Conservation (phyloP, 805 yeast species). For the Myxozyma udenii region DNA sequence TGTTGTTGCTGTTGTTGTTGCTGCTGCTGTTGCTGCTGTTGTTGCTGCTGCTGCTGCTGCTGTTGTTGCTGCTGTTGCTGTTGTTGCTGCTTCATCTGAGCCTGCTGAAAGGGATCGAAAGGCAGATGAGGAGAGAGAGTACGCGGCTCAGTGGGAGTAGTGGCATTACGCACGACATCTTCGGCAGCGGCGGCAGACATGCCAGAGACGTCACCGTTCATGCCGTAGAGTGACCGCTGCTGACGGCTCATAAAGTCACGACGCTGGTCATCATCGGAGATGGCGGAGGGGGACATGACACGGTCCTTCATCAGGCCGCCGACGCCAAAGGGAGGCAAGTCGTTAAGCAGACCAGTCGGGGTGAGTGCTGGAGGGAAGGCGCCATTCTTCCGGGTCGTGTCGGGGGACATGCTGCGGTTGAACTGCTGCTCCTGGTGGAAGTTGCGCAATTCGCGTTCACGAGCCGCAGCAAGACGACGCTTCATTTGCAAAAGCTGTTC, state of each 20-base stretch:
- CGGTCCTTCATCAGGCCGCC: constrained; percentile 19
- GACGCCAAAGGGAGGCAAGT: constrained; percentile 22
- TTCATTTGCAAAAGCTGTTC: constrained; percentile 30
- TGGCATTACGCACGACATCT: constrained; percentile 17
- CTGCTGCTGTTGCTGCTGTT: constrained; percentile 4
- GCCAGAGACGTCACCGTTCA: constrained; percentile 13
- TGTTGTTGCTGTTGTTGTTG: constrained; percentile 8
- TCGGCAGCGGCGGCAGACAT: constrained; percentile 6
- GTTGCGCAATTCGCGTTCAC: constrained; percentile 31
- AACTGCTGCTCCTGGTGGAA: constrained; percentile 32
- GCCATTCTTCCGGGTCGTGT: constrained; percentile 20
- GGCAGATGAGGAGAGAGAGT: constrained; percentile 28
- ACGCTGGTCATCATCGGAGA: constrained; percentile 30
- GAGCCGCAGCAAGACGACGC: constrained; percentile 30
- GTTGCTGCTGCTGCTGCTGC: constrained; percentile 6
- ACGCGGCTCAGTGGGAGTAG: constrained; percentile 20
- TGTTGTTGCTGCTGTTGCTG: constrained; percentile 16
- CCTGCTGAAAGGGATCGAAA: constrained; percentile 29
- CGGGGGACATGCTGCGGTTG: constrained; percentile 29
- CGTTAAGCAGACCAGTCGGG: constrained; percentile 17
- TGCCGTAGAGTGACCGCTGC: constrained; percentile 27
- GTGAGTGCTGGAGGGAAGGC: constrained; percentile 8
- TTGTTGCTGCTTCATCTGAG: constrained; percentile 2
- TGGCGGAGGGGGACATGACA: constrained; percentile 27
- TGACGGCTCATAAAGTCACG: constrained; percentile 29